Percentiles rank a stretch among this genome's conserved stretches.
Conservation (phyloP, 176 grass and related monocot species). For the Avena atlantica region DNA sequence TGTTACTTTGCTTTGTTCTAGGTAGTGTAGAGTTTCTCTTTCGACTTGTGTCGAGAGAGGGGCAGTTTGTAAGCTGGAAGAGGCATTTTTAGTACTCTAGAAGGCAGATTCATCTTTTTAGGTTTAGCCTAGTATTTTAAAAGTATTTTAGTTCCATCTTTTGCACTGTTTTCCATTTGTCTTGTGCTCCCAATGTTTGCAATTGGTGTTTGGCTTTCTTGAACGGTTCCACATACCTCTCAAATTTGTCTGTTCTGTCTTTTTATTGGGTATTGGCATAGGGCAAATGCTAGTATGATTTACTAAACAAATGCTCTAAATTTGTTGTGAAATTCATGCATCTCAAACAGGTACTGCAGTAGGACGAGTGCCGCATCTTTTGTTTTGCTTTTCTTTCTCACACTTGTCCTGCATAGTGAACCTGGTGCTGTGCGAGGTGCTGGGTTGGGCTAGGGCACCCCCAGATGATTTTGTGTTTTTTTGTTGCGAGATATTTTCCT, state of each 20-base stretch:
- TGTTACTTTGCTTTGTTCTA: slow-evolving; percentile 46
- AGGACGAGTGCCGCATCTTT: background rate
- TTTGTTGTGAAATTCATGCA: background rate
- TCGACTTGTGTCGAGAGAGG: slow-evolving; percentile 21
- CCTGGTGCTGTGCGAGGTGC: background rate
- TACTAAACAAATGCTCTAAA: background rate
- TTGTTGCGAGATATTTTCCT: no score
- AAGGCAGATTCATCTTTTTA: slow-evolving; percentile 61
- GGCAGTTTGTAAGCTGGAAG: slow-evolving; percentile 56
- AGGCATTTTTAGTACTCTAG: slow-evolving; percentile 62
- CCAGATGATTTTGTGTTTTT: no score
- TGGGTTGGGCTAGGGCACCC: no score
- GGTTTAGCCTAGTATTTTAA: slow-evolving; percentile 43
- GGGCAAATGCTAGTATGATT: background rate
- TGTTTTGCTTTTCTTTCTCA: background rate
- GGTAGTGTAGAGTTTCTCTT: slow-evolving; percentile 51
- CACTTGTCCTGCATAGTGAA: background rate
- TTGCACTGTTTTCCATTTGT: background rate
- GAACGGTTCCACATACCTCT: background rate
- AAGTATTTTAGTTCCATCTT: slow-evolving; percentile 41
- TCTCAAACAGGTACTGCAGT: background rate
- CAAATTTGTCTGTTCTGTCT: background rate
- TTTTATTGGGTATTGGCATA: background rate
- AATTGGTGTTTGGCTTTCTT: slow-evolving; percentile 19
- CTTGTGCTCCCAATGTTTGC: slow-evolving; percentile 27